Percentiles rank a stretch among this genome's conserved stretches.
These are phyloP conservation scores for Mrakia gelida DNA, from an alignment of 768 basidiomycete genomes.

Conservation along the genomic window DNA sequence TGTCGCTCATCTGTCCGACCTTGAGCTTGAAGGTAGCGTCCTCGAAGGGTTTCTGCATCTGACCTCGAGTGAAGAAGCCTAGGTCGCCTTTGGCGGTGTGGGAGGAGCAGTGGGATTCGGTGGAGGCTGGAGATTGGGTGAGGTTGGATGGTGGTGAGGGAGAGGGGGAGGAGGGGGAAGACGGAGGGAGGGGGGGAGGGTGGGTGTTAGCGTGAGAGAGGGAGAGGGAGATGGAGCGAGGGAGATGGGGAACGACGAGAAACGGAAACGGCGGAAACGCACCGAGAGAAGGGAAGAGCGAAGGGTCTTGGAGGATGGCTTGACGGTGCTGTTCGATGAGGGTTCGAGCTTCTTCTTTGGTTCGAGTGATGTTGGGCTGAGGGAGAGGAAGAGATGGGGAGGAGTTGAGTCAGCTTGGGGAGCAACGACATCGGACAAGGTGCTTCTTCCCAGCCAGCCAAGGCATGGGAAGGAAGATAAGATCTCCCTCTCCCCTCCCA, in stretches of 20 bases:
- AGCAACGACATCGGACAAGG: background rate
- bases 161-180: background rate
- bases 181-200: background rate
- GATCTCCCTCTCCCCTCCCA: too few relatives aligned
- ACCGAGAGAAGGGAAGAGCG: constrained; percentile 29
- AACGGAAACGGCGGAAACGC: background rate
- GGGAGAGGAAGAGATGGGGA: background rate
- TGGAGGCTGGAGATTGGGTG: constrained; percentile 49
- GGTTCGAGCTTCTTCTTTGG: constrained; percentile 31
- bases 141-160: constrained; percentile 47
- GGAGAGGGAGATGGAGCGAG: background rate
- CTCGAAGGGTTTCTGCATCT: constrained; percentile 98
- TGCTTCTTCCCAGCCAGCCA: background rate
- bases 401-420: background rate
- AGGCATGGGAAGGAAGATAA: background rate
- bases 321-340: constrained; percentile 19
- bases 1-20: constrained; percentile 67
- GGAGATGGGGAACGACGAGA: background rate
- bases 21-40: constrained; percentile 71
- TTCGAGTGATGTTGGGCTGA: constrained; percentile 31
- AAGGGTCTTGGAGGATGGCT: background rate
- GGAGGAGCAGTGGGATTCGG: constrained; percentile 85
- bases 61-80: constrained; percentile 72
- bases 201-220: too few relatives aligned
- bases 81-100: constrained; percentile 79